A percentile compares a stretch with the other conserved stretches of the same genome.
Conservation (phyloP, 2,329 filamentous ascomycete genomes). For the Aspergillus piperis region DNA sequence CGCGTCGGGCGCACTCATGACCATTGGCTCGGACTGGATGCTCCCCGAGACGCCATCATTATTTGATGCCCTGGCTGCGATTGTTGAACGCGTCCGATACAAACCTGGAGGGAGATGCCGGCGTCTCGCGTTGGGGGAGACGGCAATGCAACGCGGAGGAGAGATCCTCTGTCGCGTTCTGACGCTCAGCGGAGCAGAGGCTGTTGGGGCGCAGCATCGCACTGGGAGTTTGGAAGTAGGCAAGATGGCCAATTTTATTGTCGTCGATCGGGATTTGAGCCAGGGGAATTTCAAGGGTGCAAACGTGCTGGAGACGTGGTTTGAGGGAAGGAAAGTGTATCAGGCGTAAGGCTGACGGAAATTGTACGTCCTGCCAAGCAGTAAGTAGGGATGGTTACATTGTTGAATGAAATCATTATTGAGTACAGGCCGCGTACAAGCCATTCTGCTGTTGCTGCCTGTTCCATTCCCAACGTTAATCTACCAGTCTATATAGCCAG, state of each 20-base stretch:
- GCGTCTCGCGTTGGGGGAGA: neutral
- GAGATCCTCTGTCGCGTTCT: slow-evolving; percentile 26
- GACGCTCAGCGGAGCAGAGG: slow-evolving; percentile 31
- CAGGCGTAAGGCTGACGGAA: neutral
- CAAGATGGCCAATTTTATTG: slow-evolving; percentile 37
- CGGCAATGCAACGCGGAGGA: slow-evolving; percentile 4
- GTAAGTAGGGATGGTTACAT: neutral
- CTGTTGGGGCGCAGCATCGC: slow-evolving; percentile 28
- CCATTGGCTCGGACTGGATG: slow-evolving; percentile 32
- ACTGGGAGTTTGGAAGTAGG: slow-evolving; percentile 34
- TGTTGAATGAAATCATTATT: neutral
- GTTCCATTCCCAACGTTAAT: no score
- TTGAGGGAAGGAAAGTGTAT: slow-evolving; percentile 24
- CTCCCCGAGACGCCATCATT: slow-evolving; percentile 11
- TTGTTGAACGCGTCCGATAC: slow-evolving; percentile 12
- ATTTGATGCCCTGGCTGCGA: slow-evolving; percentile 14
- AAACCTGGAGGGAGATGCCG: neutral
- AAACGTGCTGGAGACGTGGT: slow-evolving; percentile 32
- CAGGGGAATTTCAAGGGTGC: slow-evolving; percentile 31
- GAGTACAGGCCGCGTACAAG: no score
- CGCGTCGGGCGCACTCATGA: slow-evolving; percentile 28
- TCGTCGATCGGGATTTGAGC: slow-evolving; percentile 32
- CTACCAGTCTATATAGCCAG: neutral
- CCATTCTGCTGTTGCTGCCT: no score
- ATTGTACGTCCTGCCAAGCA: no score